These are phyloP conservation scores for Phoma sp. DNA, from an alignment of 2,329 filamentous ascomycete species.

Conservation along the genomic window DNA sequence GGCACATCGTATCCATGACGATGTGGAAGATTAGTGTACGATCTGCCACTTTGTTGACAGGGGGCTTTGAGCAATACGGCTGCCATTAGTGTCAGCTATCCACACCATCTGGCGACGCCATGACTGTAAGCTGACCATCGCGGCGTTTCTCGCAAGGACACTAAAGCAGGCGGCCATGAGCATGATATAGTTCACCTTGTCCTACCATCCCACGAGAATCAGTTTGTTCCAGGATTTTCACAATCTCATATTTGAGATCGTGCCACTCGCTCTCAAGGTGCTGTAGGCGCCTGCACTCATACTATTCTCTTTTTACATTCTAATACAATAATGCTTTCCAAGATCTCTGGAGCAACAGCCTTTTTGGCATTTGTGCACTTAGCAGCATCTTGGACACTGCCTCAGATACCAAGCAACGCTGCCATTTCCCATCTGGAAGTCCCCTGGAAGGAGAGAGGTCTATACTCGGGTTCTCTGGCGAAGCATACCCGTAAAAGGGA, in stretches of 20 bases:
- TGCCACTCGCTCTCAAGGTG: slow-evolving; percentile 6
- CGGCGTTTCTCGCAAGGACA: slow-evolving; percentile 9
- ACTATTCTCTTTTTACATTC: slow-evolving; percentile 4
- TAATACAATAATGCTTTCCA: slow-evolving; percentile 17
- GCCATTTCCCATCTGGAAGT: slow-evolving; percentile 21
- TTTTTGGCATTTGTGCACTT: slow-evolving; percentile 23
- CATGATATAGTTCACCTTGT: slow-evolving; percentile 24
- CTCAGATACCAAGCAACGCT: neutral
- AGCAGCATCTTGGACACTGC: slow-evolving; percentile 26
- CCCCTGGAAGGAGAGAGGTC: slow-evolving; percentile 31
- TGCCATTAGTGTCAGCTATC: slow-evolving; percentile 29
- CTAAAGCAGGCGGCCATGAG: slow-evolving; percentile 18
- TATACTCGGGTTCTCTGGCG: slow-evolving; percentile 15
- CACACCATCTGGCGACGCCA: slow-evolving; percentile 19
- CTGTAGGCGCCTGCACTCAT: neutral
- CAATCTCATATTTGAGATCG: slow-evolving; percentile 9
- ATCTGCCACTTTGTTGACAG: slow-evolving; percentile 19
- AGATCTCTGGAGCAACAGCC: slow-evolving; percentile 16
- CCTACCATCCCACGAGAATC: slow-evolving; percentile 17
- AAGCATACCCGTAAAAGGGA: slow-evolving; percentile 9
- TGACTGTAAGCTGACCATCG: slow-evolving; percentile 19
- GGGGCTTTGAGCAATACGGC: slow-evolving; percentile 15
- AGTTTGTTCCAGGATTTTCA: slow-evolving; percentile 11
- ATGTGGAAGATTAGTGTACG: slow-evolving; percentile 13
- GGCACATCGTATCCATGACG: slow-evolving; percentile 24